phyloP scores from a whole-genome alignment of 1,139 yeast genomes.

The Ogataea hybrid region DNA sequence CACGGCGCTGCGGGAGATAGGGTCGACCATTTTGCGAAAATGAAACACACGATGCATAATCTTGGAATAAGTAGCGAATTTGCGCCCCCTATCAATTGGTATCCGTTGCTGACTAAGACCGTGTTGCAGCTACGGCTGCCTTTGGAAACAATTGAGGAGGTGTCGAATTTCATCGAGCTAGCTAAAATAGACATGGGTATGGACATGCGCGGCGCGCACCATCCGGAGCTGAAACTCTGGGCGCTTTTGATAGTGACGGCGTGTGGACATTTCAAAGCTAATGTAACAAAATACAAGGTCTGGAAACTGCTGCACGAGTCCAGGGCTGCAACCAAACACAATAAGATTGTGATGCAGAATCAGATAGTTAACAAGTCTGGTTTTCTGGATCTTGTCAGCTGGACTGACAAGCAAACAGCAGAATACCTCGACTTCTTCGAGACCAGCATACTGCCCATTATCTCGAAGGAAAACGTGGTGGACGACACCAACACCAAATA shows the following conservation, averaged over 20 bases:
- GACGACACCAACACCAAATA: constrained; percentile 13
- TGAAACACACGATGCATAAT: constrained; percentile 5
- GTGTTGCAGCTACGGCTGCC: constrained; percentile 28
- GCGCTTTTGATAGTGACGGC: constrained; percentile 20
- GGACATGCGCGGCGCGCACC: constrained; percentile 6
- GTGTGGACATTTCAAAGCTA: constrained; percentile 33
- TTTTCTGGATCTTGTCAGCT: constrained; percentile 34
- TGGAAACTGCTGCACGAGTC: constrained; percentile 19
- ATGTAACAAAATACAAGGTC: constrained; percentile 11
- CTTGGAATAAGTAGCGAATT: constrained; percentile 8
- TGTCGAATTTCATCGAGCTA: constrained; percentile 17
- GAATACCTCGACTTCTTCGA: constrained; percentile 44
- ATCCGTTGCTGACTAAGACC: constrained; percentile 24
- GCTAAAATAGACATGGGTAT: constrained; percentile 7
- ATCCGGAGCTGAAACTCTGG: constrained; percentile 29
- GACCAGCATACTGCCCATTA: constrained; percentile 33
- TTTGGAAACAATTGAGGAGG: constrained; percentile 23
- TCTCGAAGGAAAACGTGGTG: constrained; percentile 16
- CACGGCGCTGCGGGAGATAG: constrained; percentile 18
- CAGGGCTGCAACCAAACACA: constrained; percentile 15
- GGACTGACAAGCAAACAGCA: constrained; percentile 41
- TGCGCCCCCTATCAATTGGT: constrained; percentile 21
- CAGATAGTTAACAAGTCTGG: constrained; percentile 25
- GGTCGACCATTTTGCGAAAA: constrained; percentile 10
- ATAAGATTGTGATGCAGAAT: constrained; percentile 23